Conservation (phyloP, 2,329 filamentous ascomycete genomes). For the Zasmidium citrigriseum region DNA sequence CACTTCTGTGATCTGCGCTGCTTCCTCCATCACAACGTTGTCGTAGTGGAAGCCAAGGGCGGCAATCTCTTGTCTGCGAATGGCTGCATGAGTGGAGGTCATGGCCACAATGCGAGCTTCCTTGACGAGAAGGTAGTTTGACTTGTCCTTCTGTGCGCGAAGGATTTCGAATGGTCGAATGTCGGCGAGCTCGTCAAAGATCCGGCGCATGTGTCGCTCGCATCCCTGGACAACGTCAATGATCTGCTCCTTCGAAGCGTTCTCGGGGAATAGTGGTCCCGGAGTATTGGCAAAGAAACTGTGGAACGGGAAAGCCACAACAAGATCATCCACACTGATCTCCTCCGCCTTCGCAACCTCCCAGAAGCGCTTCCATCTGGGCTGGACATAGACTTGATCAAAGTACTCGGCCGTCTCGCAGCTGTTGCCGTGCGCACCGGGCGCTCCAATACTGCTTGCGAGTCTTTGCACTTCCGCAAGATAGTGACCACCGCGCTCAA, state of each 20-base stretch:
- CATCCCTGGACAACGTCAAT: slow-evolving; percentile 81
- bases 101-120: slow-evolving; percentile 98
- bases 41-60: slow-evolving; percentile 94
- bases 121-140: slow-evolving; percentile 91
- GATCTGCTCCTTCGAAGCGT: slow-evolving; percentile 64
- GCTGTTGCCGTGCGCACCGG: slow-evolving; percentile 92
- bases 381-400: slow-evolving; percentile 85
- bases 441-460: slow-evolving; percentile 79
- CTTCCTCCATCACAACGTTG: slow-evolving; percentile 98
- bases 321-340: slow-evolving; percentile 56
- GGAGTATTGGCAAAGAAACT: slow-evolving; percentile 84
- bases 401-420: slow-evolving; percentile 98
- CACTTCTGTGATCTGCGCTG: slow-evolving; percentile 94
- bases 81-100: slow-evolving; percentile 97
- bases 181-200: slow-evolving; percentile 90
- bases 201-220: slow-evolving; percentile 81
- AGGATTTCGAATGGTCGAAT: slow-evolving; percentile 95
- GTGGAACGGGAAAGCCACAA: slow-evolving; percentile 82
- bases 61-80: slow-evolving; percentile 87
- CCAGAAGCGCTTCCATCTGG: slow-evolving; percentile 84
- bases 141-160: slow-evolving; percentile 83
- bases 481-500: slow-evolving; percentile 79
- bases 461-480: slow-evolving; percentile 83
- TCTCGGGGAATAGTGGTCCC: slow-evolving; percentile 75
- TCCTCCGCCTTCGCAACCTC: slow-evolving; percentile 60